Evolutionary conservation across 305 asterid species (phyloP), one percentile per base, ranked within the genome.

Genomic region (Rubia peregrina): DNA sequence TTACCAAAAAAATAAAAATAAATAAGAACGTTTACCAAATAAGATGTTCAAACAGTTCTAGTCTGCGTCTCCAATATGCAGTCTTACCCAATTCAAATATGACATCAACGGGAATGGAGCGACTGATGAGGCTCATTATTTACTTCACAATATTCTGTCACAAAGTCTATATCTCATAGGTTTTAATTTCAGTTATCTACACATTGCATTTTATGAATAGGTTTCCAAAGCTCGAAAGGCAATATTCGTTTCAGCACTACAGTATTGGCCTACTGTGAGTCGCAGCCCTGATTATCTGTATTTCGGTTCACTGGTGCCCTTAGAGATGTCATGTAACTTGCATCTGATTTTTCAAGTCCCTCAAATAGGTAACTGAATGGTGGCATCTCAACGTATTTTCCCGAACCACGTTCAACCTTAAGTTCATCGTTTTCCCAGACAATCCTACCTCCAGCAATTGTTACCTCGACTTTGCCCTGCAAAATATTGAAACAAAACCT

Each of bases 351-450:
- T 26, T 83, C 87, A 33, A 88, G 73, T 64, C 97, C 99, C 6
- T 94, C 91, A 51, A 85, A 94, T 61, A 95, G 84, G 82, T 90
- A 88, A 81, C 82, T 80, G 77, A 85, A 91, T 53, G 99, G 98
- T 61, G 84, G 85, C 97, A 88, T 85, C 80, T 87, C 74, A 51
- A 95, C 68, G 78, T 87, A 90, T 74, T 92, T 90, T 13, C 99
- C 99, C 8, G 86, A 68, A 72, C 99, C 97, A 6, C 85, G 94
- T 56, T 80, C 78, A 51, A 75, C 89, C 46, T 81, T 88, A 65
- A 91, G 88, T 74, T 87, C 81, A n/a, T 83, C 87, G n/a, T 90
- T 83, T 82, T 86, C 85, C 99, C 99, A 95, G 41, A 95, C 97
- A 33, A 95, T 69, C 76, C 85, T 86, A 71, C 99, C 99, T 72